phyloP scores from a whole-genome alignment of 768 basidiomycete genomes.

The Boletus reticuloceps region DNA sequence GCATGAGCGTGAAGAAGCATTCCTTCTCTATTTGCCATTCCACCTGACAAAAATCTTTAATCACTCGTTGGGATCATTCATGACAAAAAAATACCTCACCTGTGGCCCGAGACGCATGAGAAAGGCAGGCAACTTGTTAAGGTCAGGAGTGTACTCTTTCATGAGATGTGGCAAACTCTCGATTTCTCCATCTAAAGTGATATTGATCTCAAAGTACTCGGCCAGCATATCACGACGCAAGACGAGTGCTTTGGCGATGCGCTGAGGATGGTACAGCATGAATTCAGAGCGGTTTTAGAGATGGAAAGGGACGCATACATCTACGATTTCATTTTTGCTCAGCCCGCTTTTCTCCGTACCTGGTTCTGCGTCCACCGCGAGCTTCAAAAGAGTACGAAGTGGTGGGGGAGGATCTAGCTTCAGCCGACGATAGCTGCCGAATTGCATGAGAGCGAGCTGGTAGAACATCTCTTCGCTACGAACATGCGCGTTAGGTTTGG shows the following conservation, averaged over 20 bases:
- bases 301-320: constrained; percentile 45
- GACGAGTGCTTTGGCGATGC: constrained; percentile 60
- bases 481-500: background rate
- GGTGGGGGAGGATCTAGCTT: constrained; percentile 82
- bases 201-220: constrained; percentile 85
- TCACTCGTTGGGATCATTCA: background rate
- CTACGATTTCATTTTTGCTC: constrained; percentile 60
- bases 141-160: constrained; percentile 84
- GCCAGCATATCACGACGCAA: constrained; percentile 76
- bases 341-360: constrained; percentile 49
- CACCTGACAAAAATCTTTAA: constrained; percentile 48
- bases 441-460: constrained; percentile 89
- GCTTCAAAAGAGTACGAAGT: constrained; percentile 63
- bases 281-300: background rate
- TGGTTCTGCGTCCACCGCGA: constrained; percentile 74
- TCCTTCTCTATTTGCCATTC: constrained; percentile 82
- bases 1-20: constrained; percentile 84
- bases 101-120: constrained; percentile 91
- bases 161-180: constrained; percentile 80
- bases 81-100: constrained; percentile 39
- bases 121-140: constrained; percentile 86
- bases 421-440: constrained; percentile 75
- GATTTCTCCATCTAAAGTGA: constrained; percentile 66
- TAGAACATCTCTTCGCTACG: constrained; percentile 91
- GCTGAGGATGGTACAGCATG: constrained; percentile 43